Base-by-base conservation (phyloP, 2,329 filamentous ascomycete genomes). In the Pezicula carpinea region DNA sequence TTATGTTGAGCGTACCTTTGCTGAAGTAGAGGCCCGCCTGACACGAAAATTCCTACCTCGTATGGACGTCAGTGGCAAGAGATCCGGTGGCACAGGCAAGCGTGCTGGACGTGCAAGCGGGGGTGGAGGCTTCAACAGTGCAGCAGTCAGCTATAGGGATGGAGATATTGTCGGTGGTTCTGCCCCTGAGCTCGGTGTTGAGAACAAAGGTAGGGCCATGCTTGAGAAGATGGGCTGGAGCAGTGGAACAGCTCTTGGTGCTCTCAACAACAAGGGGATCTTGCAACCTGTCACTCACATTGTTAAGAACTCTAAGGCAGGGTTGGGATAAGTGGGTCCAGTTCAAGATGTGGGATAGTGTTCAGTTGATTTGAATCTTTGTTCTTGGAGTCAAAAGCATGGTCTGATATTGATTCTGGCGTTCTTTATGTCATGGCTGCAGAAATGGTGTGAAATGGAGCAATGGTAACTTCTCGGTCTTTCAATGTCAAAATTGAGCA, bases 161-260 rank as follows among this genome's bases (percentile, higher is more conserved):
- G 93, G 93, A 15, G 91, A 97, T 55, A 72, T 95, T 22, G 90
- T 97, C 2, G 93, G 92, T 40, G 89, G 80, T 2, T 80, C 82
- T 40, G 91, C 92, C 2, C 87, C 90, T 10, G 91, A 96, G 64
- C 75, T 99, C 26, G 87, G 88, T 1, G 72, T 74, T 4, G 87
- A 86, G 44, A 97, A 96, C 64, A 89, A 82, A 55, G 93, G 93
- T 10, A 80, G 89, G 43, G 81, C 82, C 3, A 87, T 99, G 82
- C 69, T 99, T 53, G 89, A 95, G 69, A 97, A 93, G 69, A 97
- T 97, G 93, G 93, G 93, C 3, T 99, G 93, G 91, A 87, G 80
- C 51, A 85, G 77, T 44, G 93, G 93, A 5, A 95, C 85, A 61
- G 87, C 87, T 1, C 75, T 99, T 1, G 93, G 93, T 44, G 81